Evolutionary conservation across 83 land plant genomes (phyloP).

Genomic region (Larix sibirica): DNA sequence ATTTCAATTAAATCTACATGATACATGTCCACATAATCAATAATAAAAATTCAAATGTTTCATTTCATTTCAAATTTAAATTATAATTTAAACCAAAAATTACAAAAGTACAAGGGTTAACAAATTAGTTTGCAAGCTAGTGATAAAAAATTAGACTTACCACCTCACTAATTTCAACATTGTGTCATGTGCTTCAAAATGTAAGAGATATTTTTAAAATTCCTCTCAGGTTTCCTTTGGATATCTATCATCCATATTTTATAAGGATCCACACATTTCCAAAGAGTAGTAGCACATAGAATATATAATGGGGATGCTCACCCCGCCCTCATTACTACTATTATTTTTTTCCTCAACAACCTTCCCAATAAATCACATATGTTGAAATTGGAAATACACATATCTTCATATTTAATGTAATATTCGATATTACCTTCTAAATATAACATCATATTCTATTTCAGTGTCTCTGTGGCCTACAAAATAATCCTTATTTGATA

Average conservation of each 20-base stretch:
- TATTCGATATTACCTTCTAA: slow-evolving; percentile 56
- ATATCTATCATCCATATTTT: slow-evolving; percentile 38
- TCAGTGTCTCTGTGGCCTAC: slow-evolving; percentile 46
- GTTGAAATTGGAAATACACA: slow-evolving; percentile 35
- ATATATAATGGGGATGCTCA: slow-evolving; percentile 40
- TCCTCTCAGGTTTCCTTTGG: slow-evolving; percentile 40
- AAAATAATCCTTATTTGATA: slow-evolving; percentile 37
- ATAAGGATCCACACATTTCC: slow-evolving; percentile 58
- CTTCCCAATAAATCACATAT: slow-evolving; percentile 31
- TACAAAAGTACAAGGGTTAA: background rate
- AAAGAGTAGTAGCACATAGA: slow-evolving; percentile 34
- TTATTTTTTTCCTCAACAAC: slow-evolving; percentile 41
- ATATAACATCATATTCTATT: slow-evolving; percentile 50
- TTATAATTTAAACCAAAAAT: background rate
- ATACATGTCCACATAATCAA: slow-evolving; percentile 23
- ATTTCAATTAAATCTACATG: slow-evolving; percentile 33
- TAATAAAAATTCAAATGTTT: background rate
- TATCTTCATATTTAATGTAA: slow-evolving; percentile 56
- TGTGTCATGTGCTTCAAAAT: slow-evolving; percentile 36
- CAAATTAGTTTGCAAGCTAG: background rate
- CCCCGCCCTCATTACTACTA: slow-evolving; percentile 36
- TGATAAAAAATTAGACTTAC: slow-evolving; percentile 17
- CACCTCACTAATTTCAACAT: slow-evolving; percentile 46
- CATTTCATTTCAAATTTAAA: background rate
- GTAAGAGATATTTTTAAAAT: slow-evolving; percentile 34